Evolutionary conservation across 1,139 yeast species (phyloP), one percentile per base, ranked within the genome.

Genomic region (Magnusiomyces ingens): DNA sequence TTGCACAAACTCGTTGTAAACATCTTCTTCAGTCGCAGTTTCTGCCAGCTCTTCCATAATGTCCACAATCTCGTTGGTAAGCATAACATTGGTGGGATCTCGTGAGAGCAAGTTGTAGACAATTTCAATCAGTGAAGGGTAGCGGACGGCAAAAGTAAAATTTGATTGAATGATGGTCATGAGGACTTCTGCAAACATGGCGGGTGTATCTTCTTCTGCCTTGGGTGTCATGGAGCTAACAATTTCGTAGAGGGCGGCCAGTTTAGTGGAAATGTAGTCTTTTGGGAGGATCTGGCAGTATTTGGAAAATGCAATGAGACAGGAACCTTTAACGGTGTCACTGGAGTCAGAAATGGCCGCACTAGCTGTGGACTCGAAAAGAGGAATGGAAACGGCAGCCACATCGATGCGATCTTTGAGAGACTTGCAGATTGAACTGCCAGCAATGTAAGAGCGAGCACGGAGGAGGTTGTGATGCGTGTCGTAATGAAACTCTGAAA

Each of bases 141-240:
- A 72, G 53, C 71, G 69, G 10, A 78, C 71, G 13, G 75, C 69
- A 0, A 61, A 53, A 6, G 61, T 59, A 47, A 72, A 71, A 57
- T 75, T 71, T n/a, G 77, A 68, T 55, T 77, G 71, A 55, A 85
- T 74, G 1, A 84, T 78, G 11, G 76, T 74, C 0, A 82, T 75
- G 32, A 86, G 69, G 0, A 85, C 79, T 64, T 90, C 96, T n/a
- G 88, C 76, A 50, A 90, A 69, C 48, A 85, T 75, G 0, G 93
- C 80, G 32, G 88, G 82, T 0, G 96, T 80, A 62, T 91, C 98
- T 49, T 88, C 96, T 50, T 82, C 87, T 1, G 95, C 80, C 1
- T 81, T 85, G 1, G 76, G 78, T 2, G 78, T 66, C n/a, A 90
- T 67, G 1, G 76, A 66, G 1, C 69, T 61, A 17, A 81, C 72